Conservation (phyloP, 176 grass and related monocot genomes). For the Musa troglodytarum region DNA sequence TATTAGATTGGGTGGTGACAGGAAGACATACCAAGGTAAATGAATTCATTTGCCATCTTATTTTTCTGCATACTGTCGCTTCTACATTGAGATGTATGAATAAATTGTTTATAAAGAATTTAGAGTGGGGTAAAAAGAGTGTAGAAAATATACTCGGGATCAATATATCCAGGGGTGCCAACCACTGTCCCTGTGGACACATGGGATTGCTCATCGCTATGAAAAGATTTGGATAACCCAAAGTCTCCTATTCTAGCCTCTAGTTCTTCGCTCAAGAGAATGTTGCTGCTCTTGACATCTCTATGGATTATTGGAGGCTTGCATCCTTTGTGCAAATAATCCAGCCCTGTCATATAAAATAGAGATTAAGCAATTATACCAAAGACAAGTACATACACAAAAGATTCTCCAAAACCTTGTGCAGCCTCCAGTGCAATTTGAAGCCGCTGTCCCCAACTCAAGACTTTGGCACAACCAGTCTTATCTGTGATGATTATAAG, state of each 20-base stretch:
- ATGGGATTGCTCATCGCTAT: neutral
- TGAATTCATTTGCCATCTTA: no score
- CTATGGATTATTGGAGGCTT: constrained; percentile 32
- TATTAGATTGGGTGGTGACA: no score
- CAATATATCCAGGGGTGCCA: constrained; percentile 49
- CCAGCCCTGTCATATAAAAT: constrained; percentile 24
- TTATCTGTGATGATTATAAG: constrained; percentile 20
- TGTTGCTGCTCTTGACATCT: constrained; percentile 49
- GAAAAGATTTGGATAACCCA: constrained; percentile 36
- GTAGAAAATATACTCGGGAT: constrained; percentile 40
- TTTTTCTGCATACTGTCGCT: no score
- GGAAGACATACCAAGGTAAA: no score
- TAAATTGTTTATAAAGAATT: neutral
- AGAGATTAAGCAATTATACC: neutral
- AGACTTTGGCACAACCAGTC: neutral
- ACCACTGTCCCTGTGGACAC: constrained; percentile 20
- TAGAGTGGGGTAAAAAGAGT: neutral
- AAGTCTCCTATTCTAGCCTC: constrained; percentile 49
- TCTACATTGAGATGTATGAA: neutral
- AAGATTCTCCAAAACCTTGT: constrained; percentile 22
- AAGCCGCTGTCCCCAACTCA: constrained; percentile 29
- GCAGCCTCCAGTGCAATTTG: constrained; percentile 33
- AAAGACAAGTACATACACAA: neutral
- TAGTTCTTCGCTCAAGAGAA: constrained; percentile 35
- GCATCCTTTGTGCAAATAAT: constrained; percentile 48